phyloP scores from a whole-genome alignment of 75 land plant genomes.

The Pinus taeda region DNA sequence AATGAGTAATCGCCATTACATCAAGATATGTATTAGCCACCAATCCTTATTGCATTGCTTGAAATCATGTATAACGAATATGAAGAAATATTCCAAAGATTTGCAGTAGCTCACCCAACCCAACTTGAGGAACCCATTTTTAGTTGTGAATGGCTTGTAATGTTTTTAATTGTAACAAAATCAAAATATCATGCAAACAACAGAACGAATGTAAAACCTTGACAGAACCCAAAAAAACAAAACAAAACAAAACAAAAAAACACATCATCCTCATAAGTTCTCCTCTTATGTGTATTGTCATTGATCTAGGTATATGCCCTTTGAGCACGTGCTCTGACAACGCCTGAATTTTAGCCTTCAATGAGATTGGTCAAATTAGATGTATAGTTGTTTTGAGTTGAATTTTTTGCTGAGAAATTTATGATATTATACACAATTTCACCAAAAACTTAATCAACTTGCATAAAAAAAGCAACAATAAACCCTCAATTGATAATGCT shows the following conservation, averaged over 20 bases:
- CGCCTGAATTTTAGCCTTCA: conserved; percentile 95
- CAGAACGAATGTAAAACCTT: too few relatives aligned
- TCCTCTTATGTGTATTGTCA: too few relatives aligned
- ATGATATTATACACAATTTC: not conserved
- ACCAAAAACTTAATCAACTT: not conserved
- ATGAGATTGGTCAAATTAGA: not conserved
- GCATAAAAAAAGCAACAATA: too few relatives aligned
- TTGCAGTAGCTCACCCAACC: conserved; percentile 93
- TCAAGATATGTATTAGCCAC: conserved; percentile 98
- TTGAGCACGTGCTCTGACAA: conserved; percentile 97
- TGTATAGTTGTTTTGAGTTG: not conserved
- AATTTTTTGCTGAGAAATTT: not conserved
- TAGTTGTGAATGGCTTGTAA: too few relatives aligned
- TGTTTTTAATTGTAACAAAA: too few relatives aligned
- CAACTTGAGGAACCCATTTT: too few relatives aligned
- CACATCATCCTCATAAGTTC: too few relatives aligned
- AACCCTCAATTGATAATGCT: too few relatives aligned
- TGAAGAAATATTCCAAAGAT: conserved; percentile 95
- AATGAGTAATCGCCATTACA: conserved; percentile 92
- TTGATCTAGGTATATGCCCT: conserved; percentile 98
- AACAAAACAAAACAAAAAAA: too few relatives aligned
- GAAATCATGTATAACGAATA: conserved; percentile 87
- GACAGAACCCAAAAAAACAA: too few relatives aligned
- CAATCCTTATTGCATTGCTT: conserved; percentile 93
- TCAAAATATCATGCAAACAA: too few relatives aligned